Base-by-base conservation (phyloP, 1,284 basidiomycete genomes). In the Puccinia brachypodii region DNA sequence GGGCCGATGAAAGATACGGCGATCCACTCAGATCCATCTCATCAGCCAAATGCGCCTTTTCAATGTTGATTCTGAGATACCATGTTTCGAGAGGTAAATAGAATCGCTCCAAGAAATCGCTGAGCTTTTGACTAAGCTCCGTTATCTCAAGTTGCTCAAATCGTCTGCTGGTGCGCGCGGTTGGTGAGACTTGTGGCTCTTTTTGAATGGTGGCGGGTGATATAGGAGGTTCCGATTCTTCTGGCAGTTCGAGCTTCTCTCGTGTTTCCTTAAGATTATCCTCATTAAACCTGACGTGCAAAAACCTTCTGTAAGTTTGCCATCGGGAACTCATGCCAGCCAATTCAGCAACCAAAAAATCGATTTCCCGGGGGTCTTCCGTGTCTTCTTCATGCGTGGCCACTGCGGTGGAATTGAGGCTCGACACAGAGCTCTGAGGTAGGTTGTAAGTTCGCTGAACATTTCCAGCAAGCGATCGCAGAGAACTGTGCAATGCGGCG, bases 301-400 rank as follows among this genome's bases (percentile, higher is more conserved):
- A 88, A 86, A 98, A 99, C 74, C 93, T 92, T 75, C 92, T 90
- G 87, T 98, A 97, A 78, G 98, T 87, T 80, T 91, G 91, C 96
- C 96, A 99, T 76, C 96, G 89, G 8, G 95, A 92, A 47, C 92
- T 91, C 90, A 99, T 94, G 7, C 92, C 92, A 16, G 95, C 92
- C 3, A 93, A 88, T 87, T 99, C 97, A 7, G 92, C 92, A 19
- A 98, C 86, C 0, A 94, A 89, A 83, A 92, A 92, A 87, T 99
- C 96, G 8, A 97, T 91, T 85, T 98, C 95, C 77, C 94, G 90
- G 16, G 93, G 92, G 86, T 98, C 95, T 31, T 92, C 90, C 9
- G 92, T 91, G 25, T 94, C 92, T n/a, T 74, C 79, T 0, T 82
- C 83, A 33, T 47, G 50, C 22, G 69, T 42, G 28, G 14, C 28